Base-by-base conservation (phyloP, 2,329 filamentous ascomycete species). In the Pyrenophora graminea region DNA sequence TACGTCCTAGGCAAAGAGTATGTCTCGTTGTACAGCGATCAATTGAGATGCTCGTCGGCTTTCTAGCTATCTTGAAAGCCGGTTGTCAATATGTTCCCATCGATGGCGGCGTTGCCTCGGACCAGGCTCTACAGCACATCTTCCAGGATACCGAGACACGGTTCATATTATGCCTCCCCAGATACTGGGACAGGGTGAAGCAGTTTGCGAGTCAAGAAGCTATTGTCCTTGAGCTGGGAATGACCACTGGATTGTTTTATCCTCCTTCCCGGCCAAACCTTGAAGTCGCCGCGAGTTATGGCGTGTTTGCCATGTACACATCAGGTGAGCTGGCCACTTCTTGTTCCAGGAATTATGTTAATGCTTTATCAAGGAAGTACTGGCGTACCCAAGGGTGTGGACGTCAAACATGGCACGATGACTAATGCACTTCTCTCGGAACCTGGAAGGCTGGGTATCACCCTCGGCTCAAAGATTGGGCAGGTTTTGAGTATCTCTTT, bases 31-130 rank as follows among this genome's bases (percentile, higher is more conserved):
- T 80, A 49, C 79, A 79, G 51, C 76, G 82, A 12, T 79, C 81
- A 33, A 68, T 82, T 40, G 80, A 82, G 56, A 83, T 85, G 80
- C 69, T 84, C 6, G 74, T 83, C 42, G 82, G 79, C 17, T 83
- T 85, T 41, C 73, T 82, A 48, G 82, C 81, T 2, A 74, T 84
- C 15, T 69, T 85, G 30, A 82, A 81, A 48, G 79, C 79, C 40
- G 82, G 82, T 17, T 82, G 79, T 12, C 82, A 85, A 56, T 85
- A 85, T 61, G 76, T 85, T 4, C 83, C 83, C 3, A 74, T 85
- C 2, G 83, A 86, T 53, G 82, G 82, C 31, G 79, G 79, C 7
- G 64, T 71, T 13, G 56, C 60, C 7, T 69, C 69, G 2, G 62
- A 71, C 6, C 58, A 66, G 40, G 63, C 64, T 8, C 38, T 85